Base-by-base conservation (phyloP, 768 basidiomycete genomes). In the Pleurotus platypus region DNA sequence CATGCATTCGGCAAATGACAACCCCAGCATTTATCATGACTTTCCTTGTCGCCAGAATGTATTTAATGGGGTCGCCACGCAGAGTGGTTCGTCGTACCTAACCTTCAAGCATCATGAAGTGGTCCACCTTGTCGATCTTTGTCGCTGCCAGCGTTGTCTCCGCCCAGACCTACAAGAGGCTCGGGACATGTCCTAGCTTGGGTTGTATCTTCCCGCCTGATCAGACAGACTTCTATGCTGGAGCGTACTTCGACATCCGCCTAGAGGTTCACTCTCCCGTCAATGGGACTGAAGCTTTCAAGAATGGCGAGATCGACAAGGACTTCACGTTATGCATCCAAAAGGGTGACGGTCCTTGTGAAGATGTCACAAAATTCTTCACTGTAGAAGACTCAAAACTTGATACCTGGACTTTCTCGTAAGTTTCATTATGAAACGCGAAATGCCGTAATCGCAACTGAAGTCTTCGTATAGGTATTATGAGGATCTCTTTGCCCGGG, bases 151-250 rank as follows among this genome's bases (percentile, higher is more conserved):
- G 57, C 49, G 56, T 65, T 45, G 67, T 60, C 26, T 67, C 67
- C 43, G 75, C 72, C 5, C 75, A 78, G 56, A 71, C 71, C 27
- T 77, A 70, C 67, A 66, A 70, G 60, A 69, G 76, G 24, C 71
- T 78, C 13, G 75, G 76, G 7, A 62, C 69, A 38, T 78, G 76
- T 55, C 74, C 75, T 1, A 73, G 64, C 20, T 66, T 78, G 11
- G 75, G 75, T 38, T 77, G 75, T 48, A 64, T 77, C 13, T 73
- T 78, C 57, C 76, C 75, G 22, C 76, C 76, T 18, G 75, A 78
- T 61, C 76, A 75, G 55, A 73, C 72, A 37, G 74, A 77, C 51
- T 78, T 78, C 63, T 64, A 74, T 24, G 66, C 72, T 38, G 75
- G 75, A 15, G 75, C 77, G 58, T 65, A 73, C 30, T 78, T 77